Evolutionary conservation across 768 basidiomycete genomes (phyloP), one percentile per base, ranked within the genome.

Genomic region (Ephemerocybe angulata): DNA sequence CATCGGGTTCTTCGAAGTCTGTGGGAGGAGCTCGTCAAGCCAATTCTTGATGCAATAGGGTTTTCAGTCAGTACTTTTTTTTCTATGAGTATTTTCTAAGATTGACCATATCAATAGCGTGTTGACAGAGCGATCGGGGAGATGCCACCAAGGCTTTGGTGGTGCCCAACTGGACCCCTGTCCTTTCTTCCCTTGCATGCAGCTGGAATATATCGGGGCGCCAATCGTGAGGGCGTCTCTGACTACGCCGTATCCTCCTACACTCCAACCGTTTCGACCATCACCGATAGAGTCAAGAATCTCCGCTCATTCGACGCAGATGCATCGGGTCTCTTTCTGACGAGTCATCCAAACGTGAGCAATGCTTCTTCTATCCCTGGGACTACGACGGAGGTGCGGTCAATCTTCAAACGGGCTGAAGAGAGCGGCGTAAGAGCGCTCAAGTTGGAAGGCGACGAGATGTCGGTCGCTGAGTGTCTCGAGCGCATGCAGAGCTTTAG

Each of bases 371-470:
- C n/a, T 5, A 60, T 62, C 8, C 57, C 59, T n/a, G 44, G 30
- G 12, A 54, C 61, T 5, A 37, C 19, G 22, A 27, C 38, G 15
- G 61, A 62, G 47, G 35, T 47, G 3, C 21, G 27, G 10, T 40
- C 19, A 8, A 44, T 60, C 28, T 8, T 51, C n/a, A n/a, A 19
- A 17, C 6, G 7, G 22, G 24, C 2, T 10, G 38, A 17, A 12
- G 24, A 29, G 27, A 35, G 1, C 13, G 22, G 7, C 11, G n/a
- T 19, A 6, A n/a, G 28, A 19, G 50, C 60, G 62, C 7, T 70
- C 64, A 31, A 42, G 42, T 47, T 65, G 3, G 41, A 60, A 38
- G 63, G 50, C 1, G 31, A 31, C 8, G 47, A 55, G 8, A 61
- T 58, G 15, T 63, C 62, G 3, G 41, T 55, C 3, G 51, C 49